Percentiles rank a stretch among this genome's conserved stretches.
Conservation (phyloP, 768 basidiomycete genomes). For the Tricholoma saponaceum region DNA sequence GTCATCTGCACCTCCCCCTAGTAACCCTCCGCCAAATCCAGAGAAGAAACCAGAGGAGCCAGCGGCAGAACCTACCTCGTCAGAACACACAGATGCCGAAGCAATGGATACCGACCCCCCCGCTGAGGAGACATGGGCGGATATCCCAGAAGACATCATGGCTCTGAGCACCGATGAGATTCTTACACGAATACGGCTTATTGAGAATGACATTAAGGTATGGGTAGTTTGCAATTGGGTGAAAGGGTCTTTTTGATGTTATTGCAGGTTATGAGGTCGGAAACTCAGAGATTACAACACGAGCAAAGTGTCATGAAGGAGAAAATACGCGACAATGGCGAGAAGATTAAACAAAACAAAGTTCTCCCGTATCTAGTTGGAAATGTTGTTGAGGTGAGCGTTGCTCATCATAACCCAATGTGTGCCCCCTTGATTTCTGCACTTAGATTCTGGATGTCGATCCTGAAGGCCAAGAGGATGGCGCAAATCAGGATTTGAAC, state of each 20-base stretch:
- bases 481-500: slow-evolving; percentile 92
- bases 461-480: slow-evolving; percentile 89
- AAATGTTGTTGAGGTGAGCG: slow-evolving; percentile 94
- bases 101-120: slow-evolving; percentile 74
- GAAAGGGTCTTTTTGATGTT: neutral
- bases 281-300: slow-evolving; percentile 86
- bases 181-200: slow-evolving; percentile 81
- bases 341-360: slow-evolving; percentile 99
- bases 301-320: slow-evolving; percentile 97
- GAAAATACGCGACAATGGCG: slow-evolving; percentile 96
- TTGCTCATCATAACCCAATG: neutral
- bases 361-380: slow-evolving; percentile 96
- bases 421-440: slow-evolving; percentile 3
- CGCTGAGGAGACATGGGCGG: slow-evolving; percentile 80
- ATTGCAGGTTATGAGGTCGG: slow-evolving; percentile 93
- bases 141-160: slow-evolving; percentile 88
- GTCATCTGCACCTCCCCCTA: slow-evolving; percentile 59
- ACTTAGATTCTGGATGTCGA: slow-evolving; percentile 88
- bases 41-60: slow-evolving; percentile 50
- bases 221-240: slow-evolving; percentile 7
- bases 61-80: slow-evolving; percentile 25
- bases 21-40: slow-evolving; percentile 43
- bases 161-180: slow-evolving; percentile 82
- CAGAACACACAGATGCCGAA: slow-evolving; percentile 27
- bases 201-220: slow-evolving; percentile 97